Conservation (phyloP, 768 basidiomycete genomes). For the Boletus sensibilis region DNA sequence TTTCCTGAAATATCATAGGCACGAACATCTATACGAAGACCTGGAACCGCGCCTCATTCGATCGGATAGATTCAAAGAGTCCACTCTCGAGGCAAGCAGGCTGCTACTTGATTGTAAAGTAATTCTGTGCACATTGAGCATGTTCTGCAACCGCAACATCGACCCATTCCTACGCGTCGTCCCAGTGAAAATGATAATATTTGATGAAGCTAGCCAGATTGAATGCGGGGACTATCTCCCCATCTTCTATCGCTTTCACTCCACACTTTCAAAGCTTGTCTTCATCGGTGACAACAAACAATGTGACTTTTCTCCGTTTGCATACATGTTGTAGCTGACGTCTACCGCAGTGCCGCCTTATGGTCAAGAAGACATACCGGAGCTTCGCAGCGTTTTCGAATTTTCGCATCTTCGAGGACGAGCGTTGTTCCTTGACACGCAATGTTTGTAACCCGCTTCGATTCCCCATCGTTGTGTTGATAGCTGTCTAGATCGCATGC, state of each 20-base stretch:
- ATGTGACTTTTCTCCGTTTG: conserved; percentile 19
- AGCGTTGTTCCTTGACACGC: conserved; percentile 60
- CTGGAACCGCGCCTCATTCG: conserved; percentile 37
- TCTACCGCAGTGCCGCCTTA: conserved; percentile 62
- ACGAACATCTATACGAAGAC: conserved; percentile 47
- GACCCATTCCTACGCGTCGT: conserved; percentile 21
- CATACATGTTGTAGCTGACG: neutral
- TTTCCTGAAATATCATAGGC: conserved; percentile 34
- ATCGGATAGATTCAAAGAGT: conserved; percentile 30
- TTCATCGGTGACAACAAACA: conserved; percentile 43
- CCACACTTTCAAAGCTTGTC: conserved; percentile 34
- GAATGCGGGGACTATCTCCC: conserved; percentile 42
- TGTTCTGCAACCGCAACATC: conserved; percentile 36
- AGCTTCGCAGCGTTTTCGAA: conserved; percentile 77
- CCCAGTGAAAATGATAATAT: conserved; percentile 39
- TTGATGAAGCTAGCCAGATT: conserved; percentile 51
- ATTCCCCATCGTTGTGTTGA: neutral
- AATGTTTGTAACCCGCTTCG: conserved; percentile 50
- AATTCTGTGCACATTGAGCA: conserved; percentile 49
- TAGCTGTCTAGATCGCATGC: conserved; percentile 68
- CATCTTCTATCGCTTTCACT: conserved; percentile 28
- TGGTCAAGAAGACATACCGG: conserved; percentile 66
- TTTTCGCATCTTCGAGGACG: conserved; percentile 50
- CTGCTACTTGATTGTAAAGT: conserved; percentile 33
- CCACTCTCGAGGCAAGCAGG: conserved; percentile 17